Base-by-base conservation (phyloP, 164 flowering plant genomes). In the Aristolochia californica region DNA sequence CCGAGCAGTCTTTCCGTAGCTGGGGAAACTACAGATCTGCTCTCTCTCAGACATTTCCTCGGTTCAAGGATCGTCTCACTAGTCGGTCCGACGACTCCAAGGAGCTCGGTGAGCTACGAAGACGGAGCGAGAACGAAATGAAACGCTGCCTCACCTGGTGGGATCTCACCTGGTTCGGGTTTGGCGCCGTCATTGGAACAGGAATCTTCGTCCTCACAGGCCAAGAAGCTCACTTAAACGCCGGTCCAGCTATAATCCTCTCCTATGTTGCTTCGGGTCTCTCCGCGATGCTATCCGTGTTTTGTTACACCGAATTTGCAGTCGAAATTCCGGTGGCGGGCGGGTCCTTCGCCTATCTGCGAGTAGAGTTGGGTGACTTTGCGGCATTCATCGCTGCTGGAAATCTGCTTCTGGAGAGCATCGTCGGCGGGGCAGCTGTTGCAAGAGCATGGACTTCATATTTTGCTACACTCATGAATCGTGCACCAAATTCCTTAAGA, bases 131-230 rank as follows among this genome's bases (percentile, higher is more conserved):
- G 51, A 58, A 70, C 40, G 69, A 70, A 23, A 79, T 79, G 83
- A 79, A 76, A 66, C 68, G 67, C 44, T 68, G 64, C 64, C 74
- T 79, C 16, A 72, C 61, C 5, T 76, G 78, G 83, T 76, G 78
- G 80, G 83, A 79, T 18, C 67, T 79, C 22, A 70, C 56, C 34
- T 79, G 80, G 83, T 68, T 79, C 25, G 80, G 83, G 0, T 59
- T 79, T 1, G 80, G 80, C 0, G 63, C 75, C 0, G 73, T 76
- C 21, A 67, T 79, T 56, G 83, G 83, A 13, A 67, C 80, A 1
- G 78, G 83, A 16, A 74, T 79, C 18, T 79, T 79, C 51, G 83
- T 79, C 51, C 77, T 79, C 48, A 79, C 80, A 0, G 83, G 83
- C 4, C 70, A 66, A 54, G 77, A 65, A 16, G 74, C 78, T 5